Evolutionary conservation across 2,329 filamentous ascomycete species (phyloP), one percentile per base, ranked within the genome.

Genomic region (Dactylellina haptotyla): DNA sequence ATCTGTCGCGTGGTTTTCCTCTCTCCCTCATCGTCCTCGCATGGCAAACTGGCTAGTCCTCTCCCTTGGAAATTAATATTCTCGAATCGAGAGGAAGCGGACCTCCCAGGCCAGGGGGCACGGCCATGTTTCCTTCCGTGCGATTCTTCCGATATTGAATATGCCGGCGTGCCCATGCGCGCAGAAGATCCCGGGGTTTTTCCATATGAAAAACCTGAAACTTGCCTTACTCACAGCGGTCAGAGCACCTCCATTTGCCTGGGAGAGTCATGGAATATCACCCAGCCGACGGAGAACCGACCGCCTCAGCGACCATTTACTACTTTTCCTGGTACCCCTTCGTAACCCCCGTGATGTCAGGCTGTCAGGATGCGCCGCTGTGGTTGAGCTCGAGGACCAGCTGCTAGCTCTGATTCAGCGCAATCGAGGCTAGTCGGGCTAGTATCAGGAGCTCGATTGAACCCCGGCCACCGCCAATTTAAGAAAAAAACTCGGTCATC

Each of bases 391-490:
- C 50, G 10, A 50, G 28, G 39, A 12, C 14, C 6, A 16, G 28
- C 10, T n/a, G n/a, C n/a, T n/a, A n/a, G n/a, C n/a, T n/a, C n/a
- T n/a, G n/a, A n/a, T n/a, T n/a, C n/a, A n/a, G n/a, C n/a, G 18
- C 9, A 46, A 20, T 45, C 23, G 23, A 26, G n/a, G 18, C 20
- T 34, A 34, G 9, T n/a, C 9, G 5, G 14, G 3, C 9, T 39
- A 4, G 51, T 10, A n/a, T 6, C 10, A 37, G 25, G 57, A 63
- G 66, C 54, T 71, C 46, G 43, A 66, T 28, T 34, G 18, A 20
- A 34, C 48, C 69, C 67, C 69, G 69, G 61, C 61, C 69, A 66
- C 69, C 66, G 69, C 69, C 54, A 73, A 73, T 66, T 66, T 53
- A 12, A 61, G 37, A 34, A 45, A 46, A 63, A 63, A 59, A 65